phyloP scores from a whole-genome alignment of 108 stramenopile species.

The Cyclostephanos tholiformis region DNA sequence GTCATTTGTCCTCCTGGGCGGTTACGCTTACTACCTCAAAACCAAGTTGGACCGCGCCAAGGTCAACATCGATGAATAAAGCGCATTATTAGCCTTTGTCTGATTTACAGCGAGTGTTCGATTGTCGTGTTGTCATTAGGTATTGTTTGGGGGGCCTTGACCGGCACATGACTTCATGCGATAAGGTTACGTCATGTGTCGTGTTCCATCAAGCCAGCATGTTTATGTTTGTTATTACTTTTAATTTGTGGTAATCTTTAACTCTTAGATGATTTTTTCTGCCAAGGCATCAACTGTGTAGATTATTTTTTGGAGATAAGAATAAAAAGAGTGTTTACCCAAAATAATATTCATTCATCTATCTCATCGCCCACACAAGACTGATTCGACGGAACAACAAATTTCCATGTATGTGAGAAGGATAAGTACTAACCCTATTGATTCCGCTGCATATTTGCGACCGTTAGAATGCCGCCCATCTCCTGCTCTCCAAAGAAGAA shows the following conservation, averaged over 20 bases:
- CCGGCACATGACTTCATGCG: background rate
- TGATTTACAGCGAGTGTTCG: no score
- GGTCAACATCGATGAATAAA: slow-evolving; percentile 60
- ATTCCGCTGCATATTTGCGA: no score
- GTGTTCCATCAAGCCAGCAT: background rate
- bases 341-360: no score
- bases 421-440: no score
- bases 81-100: background rate
- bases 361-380: no score
- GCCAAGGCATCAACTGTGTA: background rate
- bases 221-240: background rate
- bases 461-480: no score
- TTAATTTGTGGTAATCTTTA: background rate
- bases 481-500: no score
- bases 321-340: no score
- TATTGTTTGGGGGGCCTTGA: background rate
- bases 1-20: slow-evolving; percentile 77
- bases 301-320: background rate
- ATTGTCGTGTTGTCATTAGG: background rate
- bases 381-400: no score
- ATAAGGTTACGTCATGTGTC: background rate
- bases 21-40: slow-evolving; percentile 84
- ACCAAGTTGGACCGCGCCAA: slow-evolving; percentile 83
- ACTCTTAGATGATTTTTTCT: no score
- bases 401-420: no score